A percentile compares a stretch with the other conserved stretches of the same genome.
phyloP scores from a whole-genome alignment of 768 basidiomycete genomes.

The Saitozyma podzolica region DNA sequence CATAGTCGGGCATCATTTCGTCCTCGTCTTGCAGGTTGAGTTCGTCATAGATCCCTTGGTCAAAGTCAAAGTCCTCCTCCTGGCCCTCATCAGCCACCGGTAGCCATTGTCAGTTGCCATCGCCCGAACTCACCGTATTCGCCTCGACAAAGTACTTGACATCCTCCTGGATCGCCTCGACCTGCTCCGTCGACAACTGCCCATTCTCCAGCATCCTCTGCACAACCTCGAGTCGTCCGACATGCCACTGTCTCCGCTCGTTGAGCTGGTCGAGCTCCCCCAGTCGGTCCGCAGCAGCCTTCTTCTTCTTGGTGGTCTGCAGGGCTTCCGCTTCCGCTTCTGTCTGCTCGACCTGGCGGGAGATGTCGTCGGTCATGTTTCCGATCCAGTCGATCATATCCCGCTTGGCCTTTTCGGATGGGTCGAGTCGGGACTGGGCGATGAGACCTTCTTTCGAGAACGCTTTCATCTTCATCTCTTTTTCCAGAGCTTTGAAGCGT shows the following conservation, averaged over 20 bases:
- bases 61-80: slow-evolving; percentile 97
- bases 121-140: slow-evolving; percentile 73
- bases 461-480: slow-evolving; percentile 99
- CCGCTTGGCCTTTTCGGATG: slow-evolving; percentile 93
- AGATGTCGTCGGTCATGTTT: slow-evolving; percentile 82
- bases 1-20: slow-evolving; percentile 70
- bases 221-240: slow-evolving; percentile 86
- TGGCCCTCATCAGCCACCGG: slow-evolving; percentile 49
- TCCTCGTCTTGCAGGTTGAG: slow-evolving; percentile 96
- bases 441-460: slow-evolving; percentile 98
- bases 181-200: slow-evolving; percentile 76
- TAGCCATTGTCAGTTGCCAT: not conserved
- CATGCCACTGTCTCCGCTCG: slow-evolving; percentile 94
- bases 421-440: slow-evolving; percentile 89
- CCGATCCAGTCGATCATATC: slow-evolving; percentile 83
- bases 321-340: slow-evolving; percentile 92
- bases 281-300: slow-evolving; percentile 67
- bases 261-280: slow-evolving; percentile 85
- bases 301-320: slow-evolving; percentile 72
- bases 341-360: slow-evolving; percentile 86
- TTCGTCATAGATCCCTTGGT: slow-evolving; percentile 96
- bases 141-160: slow-evolving; percentile 94
- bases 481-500: slow-evolving; percentile 99
- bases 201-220: slow-evolving; percentile 92
- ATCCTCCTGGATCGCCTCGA: slow-evolving; percentile 82